phyloP scores from a whole-genome alignment of 345 rosid species.

The Populus simonii region DNA sequence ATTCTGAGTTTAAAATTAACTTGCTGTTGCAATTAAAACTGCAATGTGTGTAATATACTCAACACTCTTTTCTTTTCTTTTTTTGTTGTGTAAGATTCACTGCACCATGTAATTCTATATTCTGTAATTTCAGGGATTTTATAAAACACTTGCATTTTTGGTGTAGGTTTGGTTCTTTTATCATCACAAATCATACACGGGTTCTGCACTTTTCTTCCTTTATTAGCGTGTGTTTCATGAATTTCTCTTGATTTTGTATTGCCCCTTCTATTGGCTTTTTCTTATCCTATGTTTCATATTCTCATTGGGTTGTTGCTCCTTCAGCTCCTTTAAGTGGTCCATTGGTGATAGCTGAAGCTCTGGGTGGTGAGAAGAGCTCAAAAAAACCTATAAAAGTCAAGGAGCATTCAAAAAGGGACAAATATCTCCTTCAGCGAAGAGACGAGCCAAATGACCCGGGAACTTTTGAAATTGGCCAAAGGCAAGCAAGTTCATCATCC shows the following conservation, averaged over 20 bases:
- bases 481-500: conserved; percentile 37
- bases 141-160: neutral
- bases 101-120: neutral
- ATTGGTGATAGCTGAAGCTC: conserved; percentile 78
- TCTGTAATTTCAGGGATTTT: neutral
- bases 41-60: neutral
- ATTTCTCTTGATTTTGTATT: neutral
- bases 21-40: neutral
- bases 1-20: neutral
- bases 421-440: conserved; percentile 74
- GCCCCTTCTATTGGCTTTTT: neutral
- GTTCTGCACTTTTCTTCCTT: neutral
- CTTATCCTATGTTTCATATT: conserved; percentile 16
- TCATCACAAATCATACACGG: neutral
- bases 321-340: conserved; percentile 98
- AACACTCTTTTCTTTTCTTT: neutral
- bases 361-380: conserved; percentile 59
- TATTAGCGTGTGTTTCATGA: neutral
- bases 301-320: conserved; percentile 18
- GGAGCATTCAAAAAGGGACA: conserved; percentile 75
- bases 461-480: conserved; percentile 33
- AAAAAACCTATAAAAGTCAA: conserved; percentile 63
- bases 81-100: neutral
- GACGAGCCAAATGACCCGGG: conserved; percentile 50
- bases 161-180: neutral